These are phyloP conservation scores for Populus tremula DNA, from an alignment of 345 rosid genomes.

Conservation along the genomic window DNA sequence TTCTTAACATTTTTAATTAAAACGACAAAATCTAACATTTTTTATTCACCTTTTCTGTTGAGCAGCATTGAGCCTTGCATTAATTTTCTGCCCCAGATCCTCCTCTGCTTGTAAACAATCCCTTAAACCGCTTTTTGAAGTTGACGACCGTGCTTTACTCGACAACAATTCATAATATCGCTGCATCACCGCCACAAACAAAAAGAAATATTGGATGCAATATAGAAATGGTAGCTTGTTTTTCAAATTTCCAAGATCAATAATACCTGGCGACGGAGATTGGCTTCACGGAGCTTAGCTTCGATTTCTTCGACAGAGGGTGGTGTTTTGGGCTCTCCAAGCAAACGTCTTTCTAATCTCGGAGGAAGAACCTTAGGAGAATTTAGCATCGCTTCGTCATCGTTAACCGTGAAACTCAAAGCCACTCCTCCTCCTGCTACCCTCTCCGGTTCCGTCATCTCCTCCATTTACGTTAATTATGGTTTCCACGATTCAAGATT, in stretches of 20 bases:
- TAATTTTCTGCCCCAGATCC: background rate
- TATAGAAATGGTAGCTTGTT: too few species aligned
- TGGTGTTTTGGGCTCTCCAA: constrained; percentile 10
- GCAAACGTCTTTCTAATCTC: constrained; percentile 6
- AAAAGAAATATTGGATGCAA: background rate
- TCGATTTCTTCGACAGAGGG: constrained; percentile 7
- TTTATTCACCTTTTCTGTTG: background rate
- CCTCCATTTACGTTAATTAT: background rate
- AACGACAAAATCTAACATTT: too few species aligned
- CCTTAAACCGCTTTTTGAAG: background rate
- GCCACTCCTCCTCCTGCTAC: constrained; percentile 1
- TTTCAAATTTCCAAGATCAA: background rate
- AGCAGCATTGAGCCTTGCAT: constrained; percentile 4
- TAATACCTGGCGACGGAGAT: constrained; percentile 9
- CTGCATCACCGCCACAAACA: constrained; percentile 1
- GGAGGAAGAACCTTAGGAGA: constrained; percentile 6
- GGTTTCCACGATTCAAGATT: too few species aligned
- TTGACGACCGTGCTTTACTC: background rate
- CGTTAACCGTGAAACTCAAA: constrained; percentile 3
- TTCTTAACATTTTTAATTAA: too few species aligned
- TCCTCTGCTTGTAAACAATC: background rate
- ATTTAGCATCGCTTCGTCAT: background rate
- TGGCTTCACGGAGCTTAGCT: constrained; percentile 10
- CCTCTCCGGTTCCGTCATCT: constrained; percentile 7
- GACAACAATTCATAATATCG: constrained; percentile 1